Base-by-base conservation (phyloP, 2,329 filamentous ascomycete species). In the Pseudogymnoascus sp. region DNA sequence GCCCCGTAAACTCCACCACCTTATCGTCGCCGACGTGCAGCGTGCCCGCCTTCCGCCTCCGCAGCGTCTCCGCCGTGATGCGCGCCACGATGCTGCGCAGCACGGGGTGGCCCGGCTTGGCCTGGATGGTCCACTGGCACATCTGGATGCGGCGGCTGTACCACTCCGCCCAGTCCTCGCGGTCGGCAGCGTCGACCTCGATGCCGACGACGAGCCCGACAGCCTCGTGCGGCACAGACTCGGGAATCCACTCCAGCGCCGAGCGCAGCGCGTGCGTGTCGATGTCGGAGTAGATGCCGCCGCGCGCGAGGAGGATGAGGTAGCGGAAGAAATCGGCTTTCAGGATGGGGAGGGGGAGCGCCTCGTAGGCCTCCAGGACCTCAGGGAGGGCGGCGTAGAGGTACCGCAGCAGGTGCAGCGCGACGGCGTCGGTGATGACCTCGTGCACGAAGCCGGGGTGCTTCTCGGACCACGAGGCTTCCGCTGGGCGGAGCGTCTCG, bases 81-180 rank as follows among this genome's bases (percentile, higher is more conserved):
- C 87, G 88, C 13, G 89, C 82, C 33, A 99, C 91, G 65, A 96
- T 85, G 66, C 97, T 91, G 66, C 93, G 86, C 64, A 99, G 82
- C 11, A 96, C 86, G 0, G 95, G 95, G 74, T 99, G 95, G 10
- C 95, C 95, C 0, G 93, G 89, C 76, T 99, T 99, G 64, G 90
- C 81, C 76, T 97, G 93, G 67, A 99, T 97, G 1, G 95, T 99
- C 95, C 95, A 99, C 76, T 99, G 95, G 78, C 95, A 99, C 77
- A 99, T 97, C 74, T 97, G 95, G 66, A 99, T 93, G 67, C 93
- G 86, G 65, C 95, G 89, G 67, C 91, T 95, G 79, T 97, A 99
- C 95, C 93, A 97, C 1, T 96, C 81, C 36, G 86, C 83, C 95
- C 95, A 99, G 75, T 99, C 95, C 3, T 85, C 84, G 59, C 95